Evolutionary conservation across 345 rosid species (phyloP), one percentile per base, ranked within the genome.

Genomic region (Raphanus raphanistrum): DNA sequence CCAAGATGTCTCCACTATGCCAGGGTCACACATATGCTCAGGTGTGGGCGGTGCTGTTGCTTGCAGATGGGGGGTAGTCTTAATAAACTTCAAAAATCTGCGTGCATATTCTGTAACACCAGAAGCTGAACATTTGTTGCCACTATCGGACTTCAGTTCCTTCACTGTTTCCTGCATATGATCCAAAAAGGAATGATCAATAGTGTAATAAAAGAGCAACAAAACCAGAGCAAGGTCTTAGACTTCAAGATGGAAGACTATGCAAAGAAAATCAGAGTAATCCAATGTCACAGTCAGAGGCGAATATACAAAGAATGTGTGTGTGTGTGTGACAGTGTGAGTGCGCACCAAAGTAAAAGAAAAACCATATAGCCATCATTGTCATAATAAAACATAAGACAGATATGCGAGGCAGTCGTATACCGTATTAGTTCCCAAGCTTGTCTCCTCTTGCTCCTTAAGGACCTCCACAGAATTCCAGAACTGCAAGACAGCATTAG

Each of bases 401-500:
- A 65, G 61, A 58, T 32, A 32, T 33, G 27, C 10, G 29, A 31
- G 72, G 12, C 70, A 59, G 5, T 35, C 36, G 3, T 11, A 60
- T 79, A 79, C 82, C 74, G 64, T 73, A 61, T 68, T 63, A 63
- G 57, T 68, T 72, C 27, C 64, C 74, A 73, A 50, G 50, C 76
- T 68, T 80, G 82, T 60, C 41, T 70, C 70, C 72, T 85, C 81
- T 80, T 57, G 74, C 82, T 76, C 77, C 76, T 50, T 16, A 59
- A 63, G 77, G 36, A 72, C 63, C 83, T 90, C 90, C 13, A 88
- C 83, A 15, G 92, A 86, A 82, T 78, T 87, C 99, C 99, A 95
- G 81, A 92, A 95, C 78, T 86, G 87, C 93, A 91, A 86, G 70
- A 95, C 90, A 79, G 92, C 87, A 79, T 88, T 86, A 64, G 96